Conservation (phyloP, 2,329 filamentous ascomycete species). For the Teratosphaeria epicoccoides region DNA sequence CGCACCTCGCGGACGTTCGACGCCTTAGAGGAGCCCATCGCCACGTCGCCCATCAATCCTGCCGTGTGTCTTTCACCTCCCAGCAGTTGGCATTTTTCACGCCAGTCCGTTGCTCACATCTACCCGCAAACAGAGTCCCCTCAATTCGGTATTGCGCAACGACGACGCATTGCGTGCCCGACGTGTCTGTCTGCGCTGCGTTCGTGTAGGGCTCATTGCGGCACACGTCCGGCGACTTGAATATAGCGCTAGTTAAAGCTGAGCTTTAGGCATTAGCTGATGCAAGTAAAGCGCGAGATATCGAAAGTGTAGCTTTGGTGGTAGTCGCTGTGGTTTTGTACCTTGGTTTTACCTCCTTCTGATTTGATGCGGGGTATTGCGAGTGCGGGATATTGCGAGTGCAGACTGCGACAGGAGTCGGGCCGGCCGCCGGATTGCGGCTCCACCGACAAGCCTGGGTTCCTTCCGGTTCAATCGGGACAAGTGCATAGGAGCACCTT, state of each 20-base stretch:
- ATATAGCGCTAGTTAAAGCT: background rate
- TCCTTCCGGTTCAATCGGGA: no score
- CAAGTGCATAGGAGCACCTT: no score
- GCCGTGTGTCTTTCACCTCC: background rate
- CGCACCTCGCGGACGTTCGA: background rate
- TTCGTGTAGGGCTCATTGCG: background rate
- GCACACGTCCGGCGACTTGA: background rate
- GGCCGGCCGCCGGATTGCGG: no score
- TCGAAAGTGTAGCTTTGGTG: background rate
- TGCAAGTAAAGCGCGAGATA: background rate
- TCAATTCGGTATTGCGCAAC: background rate
- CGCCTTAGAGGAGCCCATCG: background rate
- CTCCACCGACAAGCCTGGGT: no score
- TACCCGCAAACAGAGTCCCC: background rate
- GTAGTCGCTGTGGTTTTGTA: background rate
- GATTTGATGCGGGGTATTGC: no score
- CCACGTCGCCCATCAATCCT: background rate
- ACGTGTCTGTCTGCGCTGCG: background rate
- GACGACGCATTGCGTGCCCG: background rate
- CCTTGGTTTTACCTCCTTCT: no score
- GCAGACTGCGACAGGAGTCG: no score
- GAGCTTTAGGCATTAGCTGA: background rate
- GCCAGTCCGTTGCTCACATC: background rate
- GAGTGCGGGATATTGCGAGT: no score
- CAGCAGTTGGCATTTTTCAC: background rate